Percentiles rank a stretch among this genome's conserved stretches.
Evolutionary conservation across 148 eudicot genomes (phyloP).

Genomic region (Diospyros lotus): DNA sequence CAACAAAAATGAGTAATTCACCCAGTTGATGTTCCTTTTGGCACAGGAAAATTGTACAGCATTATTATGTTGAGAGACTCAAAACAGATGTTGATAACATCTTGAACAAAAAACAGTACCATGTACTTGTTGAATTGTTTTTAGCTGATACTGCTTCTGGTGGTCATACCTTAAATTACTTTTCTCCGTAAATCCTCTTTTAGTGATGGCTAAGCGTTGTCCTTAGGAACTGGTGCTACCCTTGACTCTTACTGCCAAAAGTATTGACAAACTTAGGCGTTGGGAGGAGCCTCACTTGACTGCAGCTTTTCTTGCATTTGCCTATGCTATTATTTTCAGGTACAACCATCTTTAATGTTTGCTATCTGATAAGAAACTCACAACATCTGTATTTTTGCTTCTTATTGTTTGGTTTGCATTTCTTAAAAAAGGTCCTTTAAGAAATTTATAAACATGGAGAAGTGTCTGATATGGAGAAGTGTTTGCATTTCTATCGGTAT

Average conservation of each 20-base stretch:
- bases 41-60: background rate
- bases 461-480: background rate
- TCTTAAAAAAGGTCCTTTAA: background rate
- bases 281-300: conserved; percentile 89
- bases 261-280: conserved; percentile 64
- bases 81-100: background rate
- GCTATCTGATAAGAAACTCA: background rate
- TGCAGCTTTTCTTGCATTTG: conserved; percentile 60
- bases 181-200: background rate
- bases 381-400: background rate
- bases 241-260: conserved; percentile 39
- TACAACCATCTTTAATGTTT: conserved; percentile 15
- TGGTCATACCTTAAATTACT: background rate
- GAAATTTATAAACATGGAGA: background rate
- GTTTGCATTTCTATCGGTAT: no score
- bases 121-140: conserved; percentile 1
- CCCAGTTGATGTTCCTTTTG: background rate
- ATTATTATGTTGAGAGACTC: background rate
- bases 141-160: background rate
- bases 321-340: conserved; percentile 72
- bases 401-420: background rate
- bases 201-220: background rate
- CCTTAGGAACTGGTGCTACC: conserved; percentile 82
- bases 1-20: background rate
- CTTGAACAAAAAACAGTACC: background rate